A percentile compares a stretch with the other conserved stretches of the same genome.
These are phyloP conservation scores for Hyaloscypha finlandica DNA, from an alignment of 495 filamentous ascomycete species.

Conservation along the genomic window DNA sequence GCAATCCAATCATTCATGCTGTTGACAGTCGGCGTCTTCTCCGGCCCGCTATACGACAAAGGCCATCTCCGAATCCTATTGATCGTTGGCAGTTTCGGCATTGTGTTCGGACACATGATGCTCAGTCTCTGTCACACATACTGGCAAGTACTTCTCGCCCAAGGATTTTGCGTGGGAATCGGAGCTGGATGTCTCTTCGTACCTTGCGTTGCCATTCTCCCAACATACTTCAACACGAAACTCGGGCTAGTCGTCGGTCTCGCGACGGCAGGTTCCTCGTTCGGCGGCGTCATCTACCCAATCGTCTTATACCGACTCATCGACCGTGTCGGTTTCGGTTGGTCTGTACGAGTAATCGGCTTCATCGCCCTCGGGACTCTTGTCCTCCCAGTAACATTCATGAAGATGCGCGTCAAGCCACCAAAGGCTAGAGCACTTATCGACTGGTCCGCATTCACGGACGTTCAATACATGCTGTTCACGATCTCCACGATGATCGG, in stretches of 20 bases:
- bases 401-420: slow-evolving; percentile 60
- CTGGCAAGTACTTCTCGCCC: slow-evolving; percentile 66
- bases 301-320: slow-evolving; percentile 68
- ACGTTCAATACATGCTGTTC: slow-evolving; percentile 65
- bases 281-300: slow-evolving; percentile 75
- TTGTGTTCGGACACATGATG: slow-evolving; percentile 63
- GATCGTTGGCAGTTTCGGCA: slow-evolving; percentile 51
- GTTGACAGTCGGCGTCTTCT: slow-evolving; percentile 50
- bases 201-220: slow-evolving; percentile 64
- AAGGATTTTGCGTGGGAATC: slow-evolving; percentile 65
- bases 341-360: slow-evolving; percentile 74
- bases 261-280: neutral
- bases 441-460: slow-evolving; percentile 67
- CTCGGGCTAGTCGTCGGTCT: slow-evolving; percentile 63
- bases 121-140: slow-evolving; percentile 64
- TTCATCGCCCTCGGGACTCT: slow-evolving; percentile 65
- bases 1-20: slow-evolving; percentile 53
- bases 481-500: slow-evolving; percentile 54
- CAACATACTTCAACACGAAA: slow-evolving; percentile 68
- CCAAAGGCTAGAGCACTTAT: slow-evolving; percentile 61
- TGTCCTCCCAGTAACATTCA: slow-evolving; percentile 8
- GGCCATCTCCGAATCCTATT: slow-evolving; percentile 62
- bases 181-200: slow-evolving; percentile 73
- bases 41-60: slow-evolving; percentile 55
- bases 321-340: slow-evolving; percentile 68